Conservation (phyloP, 2,329 filamentous ascomycete species). For the Neofusicoccum cordaticola region DNA sequence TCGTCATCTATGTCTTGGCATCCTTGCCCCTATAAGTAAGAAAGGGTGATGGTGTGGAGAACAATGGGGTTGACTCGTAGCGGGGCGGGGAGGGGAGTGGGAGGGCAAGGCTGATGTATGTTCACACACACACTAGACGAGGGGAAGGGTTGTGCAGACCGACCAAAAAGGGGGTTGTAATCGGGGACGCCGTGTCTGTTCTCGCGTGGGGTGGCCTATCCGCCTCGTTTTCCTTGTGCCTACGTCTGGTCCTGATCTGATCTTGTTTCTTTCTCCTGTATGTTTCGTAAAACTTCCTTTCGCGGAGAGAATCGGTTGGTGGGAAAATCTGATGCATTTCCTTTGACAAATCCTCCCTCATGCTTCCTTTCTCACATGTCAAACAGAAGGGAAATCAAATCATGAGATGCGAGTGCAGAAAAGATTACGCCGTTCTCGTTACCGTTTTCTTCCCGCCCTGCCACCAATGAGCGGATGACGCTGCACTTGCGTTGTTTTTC, state of each 20-base stretch:
- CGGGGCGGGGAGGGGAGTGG: no score
- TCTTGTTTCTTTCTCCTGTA: background rate
- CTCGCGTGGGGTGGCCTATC: background rate
- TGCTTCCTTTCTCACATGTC: no score
- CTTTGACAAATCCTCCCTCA: background rate
- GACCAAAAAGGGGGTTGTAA: background rate
- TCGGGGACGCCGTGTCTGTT: background rate
- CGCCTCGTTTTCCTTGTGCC: no score
- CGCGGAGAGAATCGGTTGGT: background rate
- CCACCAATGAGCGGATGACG: no score
- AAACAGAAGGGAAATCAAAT: no score
- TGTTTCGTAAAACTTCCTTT: background rate
- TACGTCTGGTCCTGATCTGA: no score
- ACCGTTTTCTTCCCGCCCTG: no score
- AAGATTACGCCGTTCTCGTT: no score
- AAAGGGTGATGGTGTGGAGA: background rate
- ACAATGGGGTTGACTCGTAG: no score
- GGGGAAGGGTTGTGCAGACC: background rate
- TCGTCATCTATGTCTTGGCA: slow-evolving; percentile 7
- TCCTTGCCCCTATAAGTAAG: background rate
- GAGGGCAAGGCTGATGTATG: background rate
- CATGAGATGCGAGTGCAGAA: no score
- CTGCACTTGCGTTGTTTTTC: no score
- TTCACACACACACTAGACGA: background rate
- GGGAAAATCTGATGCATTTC: background rate